These are phyloP conservation scores for Rhytidhysteron rufulum DNA, from an alignment of 2,329 filamentous ascomycete species.

Conservation along the genomic window DNA sequence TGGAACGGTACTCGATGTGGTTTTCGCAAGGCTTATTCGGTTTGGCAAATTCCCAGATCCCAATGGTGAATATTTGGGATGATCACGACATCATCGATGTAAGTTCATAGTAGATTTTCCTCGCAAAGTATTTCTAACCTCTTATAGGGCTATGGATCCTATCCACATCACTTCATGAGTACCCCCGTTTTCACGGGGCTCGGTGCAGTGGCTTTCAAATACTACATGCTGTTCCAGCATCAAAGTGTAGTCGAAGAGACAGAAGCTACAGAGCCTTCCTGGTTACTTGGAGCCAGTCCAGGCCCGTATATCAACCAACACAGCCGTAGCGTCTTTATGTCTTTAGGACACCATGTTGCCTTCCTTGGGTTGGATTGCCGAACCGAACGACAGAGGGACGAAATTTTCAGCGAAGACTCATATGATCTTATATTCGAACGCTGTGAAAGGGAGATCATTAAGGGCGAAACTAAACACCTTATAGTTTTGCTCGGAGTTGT, in stretches of 20 bases:
- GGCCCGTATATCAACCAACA: constrained; percentile 88
- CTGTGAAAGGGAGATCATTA: constrained; percentile 74
- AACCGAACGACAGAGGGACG: constrained; percentile 80
- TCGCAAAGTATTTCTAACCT: constrained; percentile 12
- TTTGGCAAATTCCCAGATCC: constrained; percentile 90
- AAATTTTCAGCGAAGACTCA: constrained; percentile 74
- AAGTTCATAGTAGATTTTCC: constrained; percentile 11
- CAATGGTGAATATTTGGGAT: constrained; percentile 98
- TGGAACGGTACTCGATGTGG: constrained; percentile 88
- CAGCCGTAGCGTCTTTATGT: constrained; percentile 83
- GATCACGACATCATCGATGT: constrained; percentile 66
- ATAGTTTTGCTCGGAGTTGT: constrained; percentile 81
- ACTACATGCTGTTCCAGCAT: constrained; percentile 98
- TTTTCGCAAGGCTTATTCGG: constrained; percentile 93
- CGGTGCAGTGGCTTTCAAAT: constrained; percentile 92
- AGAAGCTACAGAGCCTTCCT: constrained; percentile 80
- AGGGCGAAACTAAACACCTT: constrained; percentile 83
- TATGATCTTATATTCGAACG: constrained; percentile 86
- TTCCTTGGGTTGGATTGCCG: constrained; percentile 87
- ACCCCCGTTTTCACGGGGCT: constrained; percentile 86
- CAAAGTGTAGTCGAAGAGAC: constrained; percentile 82
- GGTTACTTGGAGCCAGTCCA: constrained; percentile 73
- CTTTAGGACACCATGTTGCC: constrained; percentile 71
- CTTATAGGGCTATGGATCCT: constrained; percentile 78
- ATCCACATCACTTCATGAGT: constrained; percentile 86